Base-by-base conservation (phyloP, 495 filamentous ascomycete genomes). In the Aspergillus hancockii region DNA sequence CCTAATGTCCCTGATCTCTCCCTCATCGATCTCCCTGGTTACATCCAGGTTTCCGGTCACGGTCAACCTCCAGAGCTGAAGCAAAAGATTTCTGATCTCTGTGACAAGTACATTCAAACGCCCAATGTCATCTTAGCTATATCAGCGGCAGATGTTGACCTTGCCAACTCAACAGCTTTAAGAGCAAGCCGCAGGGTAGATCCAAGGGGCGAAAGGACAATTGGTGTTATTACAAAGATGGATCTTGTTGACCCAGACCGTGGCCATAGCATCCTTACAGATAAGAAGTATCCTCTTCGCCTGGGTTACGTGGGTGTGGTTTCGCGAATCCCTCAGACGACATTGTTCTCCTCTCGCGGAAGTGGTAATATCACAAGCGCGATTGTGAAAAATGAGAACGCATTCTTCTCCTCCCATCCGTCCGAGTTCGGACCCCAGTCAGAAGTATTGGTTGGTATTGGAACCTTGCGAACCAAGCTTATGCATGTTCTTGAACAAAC, bases 161-260 rank as follows among this genome's bases (percentile, higher is more conserved):
- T 99, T 25, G 94, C 94, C 5, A 99, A 99, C 68, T 98, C 94
- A 4, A 93, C 94, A 4, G 93, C 94, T 12, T 78, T 99, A 28
- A 82, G 93, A 57, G 92, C 94, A 25, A 96, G 92, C 67, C 83
- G 95, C 55, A 81, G 92, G 57, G 93, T 98, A 12, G 94, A 99
- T 68, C 95, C 95, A 4, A 79, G 95, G 53, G 94, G 94, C 25
- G 95, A 99, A 71, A 81, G 94, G 54, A 99, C 94, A 3, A 98
- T 99, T 67, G 94, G 94, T 38, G 94, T 99, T 22, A 89, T 99
- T 23, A 99, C 94, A 23, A 99, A 99, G 76, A 97, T 99, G 93
- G 94, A 99, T 69, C 83, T 99, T 21, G 92, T 99, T 19, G 92
- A 97, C 57, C 83, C 94, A 13, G 78, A 79, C 19, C 85, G 94